phyloP scores from a whole-genome alignment of 2,329 filamentous ascomycete species.

The Pseudogymnoascus sp. region DNA sequence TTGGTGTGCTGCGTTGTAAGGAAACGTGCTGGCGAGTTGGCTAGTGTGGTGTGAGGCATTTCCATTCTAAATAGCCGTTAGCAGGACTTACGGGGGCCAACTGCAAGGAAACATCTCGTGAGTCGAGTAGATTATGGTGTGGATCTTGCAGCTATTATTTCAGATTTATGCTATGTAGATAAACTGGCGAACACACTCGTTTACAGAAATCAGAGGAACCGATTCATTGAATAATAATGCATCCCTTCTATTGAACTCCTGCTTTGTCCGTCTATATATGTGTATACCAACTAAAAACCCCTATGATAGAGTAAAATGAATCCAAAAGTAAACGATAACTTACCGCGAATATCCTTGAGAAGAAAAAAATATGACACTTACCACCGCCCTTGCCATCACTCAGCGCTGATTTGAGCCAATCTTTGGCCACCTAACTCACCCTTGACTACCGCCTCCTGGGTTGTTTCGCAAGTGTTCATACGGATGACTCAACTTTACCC shows the following conservation, averaged over 20 bases:
- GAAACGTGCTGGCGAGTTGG: too few species aligned
- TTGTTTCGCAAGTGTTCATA: background rate
- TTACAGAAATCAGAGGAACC: background rate
- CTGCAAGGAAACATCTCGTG: background rate
- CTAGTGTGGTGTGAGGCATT: background rate
- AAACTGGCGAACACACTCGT: background rate
- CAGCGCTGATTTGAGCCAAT: background rate
- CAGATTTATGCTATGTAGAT: background rate
- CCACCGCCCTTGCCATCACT: background rate
- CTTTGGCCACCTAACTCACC: background rate
- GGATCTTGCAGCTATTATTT: background rate
- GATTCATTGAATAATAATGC: background rate
- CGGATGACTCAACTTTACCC: background rate
- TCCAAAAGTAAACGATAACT: background rate
- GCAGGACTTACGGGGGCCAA: background rate
- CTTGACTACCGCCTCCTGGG: background rate
- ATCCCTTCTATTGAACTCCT: background rate
- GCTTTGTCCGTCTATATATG: background rate
- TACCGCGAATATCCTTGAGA: background rate
- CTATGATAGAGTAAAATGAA: background rate
- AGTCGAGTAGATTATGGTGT: background rate
- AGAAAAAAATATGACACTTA: background rate
- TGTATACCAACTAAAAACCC: background rate
- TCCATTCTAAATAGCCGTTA: background rate
- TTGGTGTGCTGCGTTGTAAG: background rate